Evolutionary conservation across 176 grass and related monocot genomes (phyloP).

Genomic region (Triticum monococcum): DNA sequence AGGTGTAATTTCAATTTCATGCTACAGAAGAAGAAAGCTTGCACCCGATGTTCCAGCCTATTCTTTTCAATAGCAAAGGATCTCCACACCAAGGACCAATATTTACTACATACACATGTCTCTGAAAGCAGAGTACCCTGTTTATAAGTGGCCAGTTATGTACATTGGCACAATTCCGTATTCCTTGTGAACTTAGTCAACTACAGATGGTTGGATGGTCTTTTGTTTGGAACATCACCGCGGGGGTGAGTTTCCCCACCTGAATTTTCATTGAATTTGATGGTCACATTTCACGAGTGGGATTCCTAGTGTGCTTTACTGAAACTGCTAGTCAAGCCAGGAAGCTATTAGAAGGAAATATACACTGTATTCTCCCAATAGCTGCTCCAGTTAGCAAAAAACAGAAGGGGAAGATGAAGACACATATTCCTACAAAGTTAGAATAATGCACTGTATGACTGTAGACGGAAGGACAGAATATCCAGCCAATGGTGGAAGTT

Average conservation of each 20-base stretch:
- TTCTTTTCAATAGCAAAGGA: neutral
- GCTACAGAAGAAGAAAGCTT: neutral
- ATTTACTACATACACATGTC: neutral
- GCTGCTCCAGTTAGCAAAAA: neutral
- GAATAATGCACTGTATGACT: neutral
- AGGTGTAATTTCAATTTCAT: neutral
- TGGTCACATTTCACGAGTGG: neutral
- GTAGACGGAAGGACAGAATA: neutral
- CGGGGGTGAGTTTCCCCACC: no score
- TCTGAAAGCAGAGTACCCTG: neutral
- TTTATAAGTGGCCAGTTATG: neutral
- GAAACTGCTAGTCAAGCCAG: neutral
- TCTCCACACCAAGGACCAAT: neutral
- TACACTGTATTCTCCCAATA: neutral
- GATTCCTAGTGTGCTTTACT: neutral
- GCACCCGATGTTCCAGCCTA: neutral
- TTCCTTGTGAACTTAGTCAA: neutral
- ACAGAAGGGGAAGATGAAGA: neutral
- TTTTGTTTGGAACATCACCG: no score
- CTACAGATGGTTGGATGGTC: neutral
- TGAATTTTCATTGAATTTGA: no score
- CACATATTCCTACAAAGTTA: neutral
- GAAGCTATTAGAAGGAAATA: neutral
- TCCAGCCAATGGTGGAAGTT: neutral
- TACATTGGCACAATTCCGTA: neutral